Evolutionary conservation across 2,329 filamentous ascomycete genomes (phyloP).

Genomic region (Cytospora paraplurivora): DNA sequence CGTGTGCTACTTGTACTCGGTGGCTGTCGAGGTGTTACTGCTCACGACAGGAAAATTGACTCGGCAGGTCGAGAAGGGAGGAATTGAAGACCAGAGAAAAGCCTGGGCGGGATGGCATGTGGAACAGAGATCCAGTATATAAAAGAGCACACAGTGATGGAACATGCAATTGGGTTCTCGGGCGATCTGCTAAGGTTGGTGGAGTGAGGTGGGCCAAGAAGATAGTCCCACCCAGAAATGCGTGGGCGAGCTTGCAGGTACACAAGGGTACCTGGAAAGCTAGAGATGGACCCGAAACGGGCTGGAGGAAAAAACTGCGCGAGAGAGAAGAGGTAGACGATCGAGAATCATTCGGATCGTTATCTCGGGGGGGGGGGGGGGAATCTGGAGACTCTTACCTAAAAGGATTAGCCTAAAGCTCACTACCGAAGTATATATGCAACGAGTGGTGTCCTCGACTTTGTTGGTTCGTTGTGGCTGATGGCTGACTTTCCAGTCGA

Average conservation of each 20-base stretch:
- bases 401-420: constrained; percentile 9
- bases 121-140: constrained; percentile 26
- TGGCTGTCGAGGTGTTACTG: constrained; percentile 17
- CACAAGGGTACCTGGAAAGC: constrained; percentile 24
- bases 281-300: constrained; percentile 1
- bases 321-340: not conserved
- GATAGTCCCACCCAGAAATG: constrained; percentile 16
- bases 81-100: not conserved
- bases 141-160: constrained; percentile 16
- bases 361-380: constrained; percentile 3
- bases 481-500: not conserved
- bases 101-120: not conserved
- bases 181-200: constrained; percentile 11
- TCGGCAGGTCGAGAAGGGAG: not conserved
- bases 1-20: constrained; percentile 8
- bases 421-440: no score
- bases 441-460: not conserved
- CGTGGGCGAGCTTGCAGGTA: constrained; percentile 22
- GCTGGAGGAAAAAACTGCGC: constrained; percentile 4
- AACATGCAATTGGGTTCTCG: constrained; percentile 15
- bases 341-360: constrained; percentile 22
- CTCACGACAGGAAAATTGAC: constrained; percentile 14
- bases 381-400: not conserved
- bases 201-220: constrained; percentile 23
- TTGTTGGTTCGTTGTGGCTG: not conserved